phyloP scores from a whole-genome alignment of 2,329 filamentous ascomycete species.

The Stylonectria norvegica region DNA sequence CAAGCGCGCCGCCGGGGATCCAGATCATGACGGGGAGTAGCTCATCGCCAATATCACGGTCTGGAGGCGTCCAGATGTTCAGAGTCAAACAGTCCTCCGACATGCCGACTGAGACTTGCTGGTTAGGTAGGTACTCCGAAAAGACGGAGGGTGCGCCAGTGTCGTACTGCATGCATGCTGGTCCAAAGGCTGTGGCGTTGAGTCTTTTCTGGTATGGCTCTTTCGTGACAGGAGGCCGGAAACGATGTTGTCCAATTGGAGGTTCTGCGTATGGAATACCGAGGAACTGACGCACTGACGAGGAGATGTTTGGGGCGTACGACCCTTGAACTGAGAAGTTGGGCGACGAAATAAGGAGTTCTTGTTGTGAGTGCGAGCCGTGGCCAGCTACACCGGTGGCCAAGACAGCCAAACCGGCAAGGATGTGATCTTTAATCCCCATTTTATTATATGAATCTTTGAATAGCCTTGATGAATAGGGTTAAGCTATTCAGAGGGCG shows the following conservation, averaged over 20 bases:
- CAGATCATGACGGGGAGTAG: constrained; percentile 5
- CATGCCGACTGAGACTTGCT: constrained; percentile 2
- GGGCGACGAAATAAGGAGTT: constrained; percentile 1
- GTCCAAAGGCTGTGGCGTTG: constrained; percentile 4
- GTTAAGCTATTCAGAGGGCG: too few species aligned
- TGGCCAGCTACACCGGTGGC: too few species aligned
- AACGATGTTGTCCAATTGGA: constrained; percentile 1
- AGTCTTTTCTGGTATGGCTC: constrained; percentile 3
- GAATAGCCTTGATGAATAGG: too few species aligned
- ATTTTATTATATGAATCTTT: too few species aligned
- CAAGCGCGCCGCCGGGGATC: constrained; percentile 5
- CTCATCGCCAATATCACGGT: constrained; percentile 1
- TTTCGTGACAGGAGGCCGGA: constrained; percentile 4
- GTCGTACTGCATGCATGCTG: constrained; percentile 6
- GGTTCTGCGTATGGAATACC: constrained; percentile 7
- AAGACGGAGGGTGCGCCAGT: neutral
- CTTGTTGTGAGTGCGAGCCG: neutral
- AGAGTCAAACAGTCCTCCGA: constrained; percentile 6
- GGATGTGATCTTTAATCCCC: too few species aligned
- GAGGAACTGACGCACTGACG: constrained; percentile 2
- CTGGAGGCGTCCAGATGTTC: constrained; percentile 5
- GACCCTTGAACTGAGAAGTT: constrained; percentile 6
- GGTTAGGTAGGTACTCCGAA: neutral
- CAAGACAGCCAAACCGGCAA: too few species aligned
- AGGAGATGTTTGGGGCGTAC: neutral